These are phyloP conservation scores for Caryopteris hybrid DNA, from an alignment of 305 asterid genomes.

Conservation along the genomic window DNA sequence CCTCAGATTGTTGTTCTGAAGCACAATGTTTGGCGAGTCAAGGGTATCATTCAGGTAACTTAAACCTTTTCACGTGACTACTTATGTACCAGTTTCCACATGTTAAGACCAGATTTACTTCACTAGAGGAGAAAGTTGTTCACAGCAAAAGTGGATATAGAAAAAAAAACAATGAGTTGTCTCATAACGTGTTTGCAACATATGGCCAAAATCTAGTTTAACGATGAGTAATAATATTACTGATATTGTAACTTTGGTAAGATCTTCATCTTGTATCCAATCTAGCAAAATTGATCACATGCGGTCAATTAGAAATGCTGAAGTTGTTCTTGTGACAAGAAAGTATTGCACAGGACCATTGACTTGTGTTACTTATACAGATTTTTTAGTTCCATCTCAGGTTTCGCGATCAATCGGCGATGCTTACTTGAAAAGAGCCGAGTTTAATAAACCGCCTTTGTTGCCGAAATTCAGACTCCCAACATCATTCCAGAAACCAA, in stretches of 20 bases:
- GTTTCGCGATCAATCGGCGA: constrained; percentile 81
- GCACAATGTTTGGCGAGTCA: constrained; percentile 80
- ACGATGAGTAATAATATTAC: no score
- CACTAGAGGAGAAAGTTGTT: no score
- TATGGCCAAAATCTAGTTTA: no score
- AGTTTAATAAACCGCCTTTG: constrained; percentile 66
- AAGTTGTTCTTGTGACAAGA: not conserved
- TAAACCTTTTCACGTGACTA: not conserved
- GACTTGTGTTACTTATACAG: constrained; percentile 8
- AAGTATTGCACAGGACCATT: not conserved
- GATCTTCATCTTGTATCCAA: no score
- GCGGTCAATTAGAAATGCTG: not conserved
- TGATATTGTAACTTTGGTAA: no score
- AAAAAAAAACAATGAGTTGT: not conserved
- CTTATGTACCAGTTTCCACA: not conserved
- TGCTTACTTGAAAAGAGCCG: constrained; percentile 67
- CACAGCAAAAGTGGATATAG: no score
- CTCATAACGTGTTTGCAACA: not conserved
- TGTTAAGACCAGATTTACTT: not conserved
- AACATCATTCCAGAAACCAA: constrained; percentile 53
- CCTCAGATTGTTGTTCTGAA: constrained; percentile 65
- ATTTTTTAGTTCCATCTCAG: constrained; percentile 30
- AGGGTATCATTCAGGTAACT: constrained; percentile 71
- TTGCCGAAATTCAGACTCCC: constrained; percentile 59
- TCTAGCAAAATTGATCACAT: no score